Base-by-base conservation (phyloP, 768 basidiomycete genomes). In the Rhodosporidiobolus odoratus region DNA sequence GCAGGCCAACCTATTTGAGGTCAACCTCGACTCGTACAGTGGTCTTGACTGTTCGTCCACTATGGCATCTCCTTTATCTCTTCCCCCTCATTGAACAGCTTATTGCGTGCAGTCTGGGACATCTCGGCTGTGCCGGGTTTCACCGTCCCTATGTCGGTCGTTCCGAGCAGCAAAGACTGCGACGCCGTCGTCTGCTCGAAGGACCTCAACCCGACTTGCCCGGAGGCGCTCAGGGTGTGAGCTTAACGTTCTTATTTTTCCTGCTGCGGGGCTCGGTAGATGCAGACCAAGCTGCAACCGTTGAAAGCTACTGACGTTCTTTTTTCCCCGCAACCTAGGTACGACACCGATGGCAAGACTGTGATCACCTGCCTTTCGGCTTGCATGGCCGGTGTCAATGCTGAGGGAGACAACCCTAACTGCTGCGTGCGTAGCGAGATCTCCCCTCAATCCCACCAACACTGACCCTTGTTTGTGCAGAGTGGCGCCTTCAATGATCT, bases 311-410 rank as follows among this genome's bases (percentile, higher is more conserved):
- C 21, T 34, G 27, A 32, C 30, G 9, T 23, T 50, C 53, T 13
- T 37, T n/a, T 58, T 30, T 25, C 17, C 56, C 23, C 19, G 7
- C 48, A 21, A 43, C 43, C 12, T 21, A 63, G 62, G 15, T 53
- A 43, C 30, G 62, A 54, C 21, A 3, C 62, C 19, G 40, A 40
- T 15, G 63, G 63, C 41, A 53, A 27, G 52, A 65, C 54, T 13
- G 54, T 57, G 19, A 57, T 65, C 50, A 52, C 38, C 32, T 65
- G 63, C 32, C 25, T 57, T 1, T 57, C 54, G 10, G 63, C 63
- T 3, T 65, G 63, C 21, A 65, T 65, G 63, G 63, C 63, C 3
- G 54, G 41, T 10, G 57, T 65, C 27, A 35, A 35, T 34, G 63
- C 63, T 7, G 53, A 25, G 21, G 63, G 37, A 12, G 40, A 53